Evolutionary conservation across 768 basidiomycete species (phyloP), one percentile per base, ranked within the genome.

Genomic region (Mrakia blollopis): DNA sequence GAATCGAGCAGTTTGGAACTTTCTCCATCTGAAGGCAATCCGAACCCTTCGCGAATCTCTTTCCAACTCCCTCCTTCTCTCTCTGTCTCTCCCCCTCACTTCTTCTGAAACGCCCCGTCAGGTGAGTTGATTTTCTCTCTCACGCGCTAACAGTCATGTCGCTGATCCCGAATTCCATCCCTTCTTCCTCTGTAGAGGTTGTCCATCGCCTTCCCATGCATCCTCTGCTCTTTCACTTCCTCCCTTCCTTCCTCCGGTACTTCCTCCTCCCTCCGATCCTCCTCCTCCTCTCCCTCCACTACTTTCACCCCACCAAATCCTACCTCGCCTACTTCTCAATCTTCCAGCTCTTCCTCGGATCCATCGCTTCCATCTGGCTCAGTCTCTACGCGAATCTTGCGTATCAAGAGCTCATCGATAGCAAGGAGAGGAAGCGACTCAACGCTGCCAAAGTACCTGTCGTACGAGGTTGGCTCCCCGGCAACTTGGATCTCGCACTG

Each of bases 401-500:
- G 14, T 37, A 52, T 32, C 47, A 72, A 25, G 71, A 72, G 54
- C 35, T 72, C 11, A 21, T 50, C 30, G 71, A 72, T 28, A 13
- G 52, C 11, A 28, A 30, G 35, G 54, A 54, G 25, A 28, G 71
- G 32, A 14, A 32, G 21, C 18, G 71, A 30, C 41, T 73, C 23
- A 54, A 54, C 61, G 60, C 52, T 18, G 60, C 57, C 25, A 63
- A 61, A n/a, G 61, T 73, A 5, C 72, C 72, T 1, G 72, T 73
- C 60, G 72, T 73, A 16, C 37, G 72, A 18, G 72, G 72, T 11
- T 73, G 72, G 72, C 61, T 73, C 89, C 91, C 90, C 5, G 91
- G 91, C n/a, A 91, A 91, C 81, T 83, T 91, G 80, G 91, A 92
- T 80, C 82, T 91, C 68, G 85, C 91, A 75, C 80, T 90, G 67